Percentiles rank a stretch among this genome's conserved stretches.
phyloP scores from a whole-genome alignment of 2,329 filamentous ascomycete genomes.

The Fusarium anthophilum region DNA sequence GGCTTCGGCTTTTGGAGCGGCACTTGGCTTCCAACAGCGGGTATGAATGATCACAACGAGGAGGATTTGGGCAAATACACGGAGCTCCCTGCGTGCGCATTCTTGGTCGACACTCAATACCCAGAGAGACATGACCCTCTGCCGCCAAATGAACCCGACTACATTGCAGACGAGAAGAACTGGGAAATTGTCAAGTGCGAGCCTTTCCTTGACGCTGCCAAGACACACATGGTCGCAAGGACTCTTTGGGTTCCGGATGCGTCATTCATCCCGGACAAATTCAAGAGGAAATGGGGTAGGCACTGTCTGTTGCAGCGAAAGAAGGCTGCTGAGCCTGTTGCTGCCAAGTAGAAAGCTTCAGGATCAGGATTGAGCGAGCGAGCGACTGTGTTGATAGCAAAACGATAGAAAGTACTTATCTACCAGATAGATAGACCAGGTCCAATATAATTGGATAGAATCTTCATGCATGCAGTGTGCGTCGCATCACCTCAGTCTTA shows the following conservation, averaged over 20 bases:
- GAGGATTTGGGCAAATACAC: slow-evolving; percentile 91
- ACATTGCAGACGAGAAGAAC: slow-evolving; percentile 73
- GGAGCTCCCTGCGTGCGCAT: slow-evolving; percentile 78
- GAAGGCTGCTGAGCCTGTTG: slow-evolving; percentile 3
- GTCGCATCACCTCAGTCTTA: background rate
- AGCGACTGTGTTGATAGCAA: background rate
- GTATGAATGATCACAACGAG: slow-evolving; percentile 91
- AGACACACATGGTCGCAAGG: slow-evolving; percentile 77
- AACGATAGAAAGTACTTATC: slow-evolving; percentile 10
- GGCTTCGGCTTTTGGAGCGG: slow-evolving; percentile 81
- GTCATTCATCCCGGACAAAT: slow-evolving; percentile 72
- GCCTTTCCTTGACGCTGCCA: slow-evolving; percentile 81
- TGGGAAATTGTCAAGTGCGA: slow-evolving; percentile 84
- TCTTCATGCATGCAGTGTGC: background rate
- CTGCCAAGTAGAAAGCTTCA: background rate
- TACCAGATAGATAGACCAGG: background rate
- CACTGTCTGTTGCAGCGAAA: slow-evolving; percentile 83
- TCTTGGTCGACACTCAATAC: slow-evolving; percentile 88
- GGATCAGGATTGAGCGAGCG: background rate
- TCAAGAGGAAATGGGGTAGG: slow-evolving; percentile 81
- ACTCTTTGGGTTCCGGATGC: slow-evolving; percentile 84
- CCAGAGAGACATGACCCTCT: slow-evolving; percentile 60
- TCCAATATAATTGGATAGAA: slow-evolving; percentile 1
- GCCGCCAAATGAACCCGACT: slow-evolving; percentile 81
- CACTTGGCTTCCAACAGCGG: slow-evolving; percentile 82